Evolutionary conservation across 129 eudicot species (phyloP), one percentile per base, ranked within the genome.

Genomic region (Tagetes patula): DNA sequence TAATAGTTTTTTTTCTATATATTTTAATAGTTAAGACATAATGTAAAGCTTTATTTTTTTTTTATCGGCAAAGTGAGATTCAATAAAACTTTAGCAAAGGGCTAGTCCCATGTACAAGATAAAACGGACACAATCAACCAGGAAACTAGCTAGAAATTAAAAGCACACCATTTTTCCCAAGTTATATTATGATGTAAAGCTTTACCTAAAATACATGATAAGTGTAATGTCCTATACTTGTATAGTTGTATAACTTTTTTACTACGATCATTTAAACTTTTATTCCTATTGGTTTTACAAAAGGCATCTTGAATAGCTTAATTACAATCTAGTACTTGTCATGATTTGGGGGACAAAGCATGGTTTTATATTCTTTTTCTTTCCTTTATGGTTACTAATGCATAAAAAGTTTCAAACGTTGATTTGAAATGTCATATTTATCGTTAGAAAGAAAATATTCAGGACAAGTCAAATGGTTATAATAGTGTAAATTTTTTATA

Each of bases 261-360:
- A 61, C 31, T 9, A 61, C 45, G 1, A 61, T 34, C 42, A 61
- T 36, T 11, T 59, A 4, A 34, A 11, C 0, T 32, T 59, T 36
- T 61, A 36, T 36, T 61, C 45, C 30, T 36, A 37, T 13, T 38
- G 48, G 31, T 70, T 69, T 49, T 36, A 38, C 37, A 47, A 60
- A 53, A 60, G 34, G 46, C 69, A 61, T 73, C 36, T 47, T 62
- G 37, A 33, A 61, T 61, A 48, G 71, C 63, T 63, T 62, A 63
- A 11, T 63, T 43, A 48, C 71, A 74, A 34, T 74, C 78, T 49
- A 43, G 67, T 74, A 30, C 63, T 63, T 74, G 71, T 63, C 67
- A 49, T 74, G 32, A 37, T 50, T 47, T 74, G 50, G 64, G 78
- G 41, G 71, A 63, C 78, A 74, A 74, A 74, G 71, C 78, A 49